phyloP scores from a whole-genome alignment of 768 basidiomycete genomes.

The Wakefieldia striispora region DNA sequence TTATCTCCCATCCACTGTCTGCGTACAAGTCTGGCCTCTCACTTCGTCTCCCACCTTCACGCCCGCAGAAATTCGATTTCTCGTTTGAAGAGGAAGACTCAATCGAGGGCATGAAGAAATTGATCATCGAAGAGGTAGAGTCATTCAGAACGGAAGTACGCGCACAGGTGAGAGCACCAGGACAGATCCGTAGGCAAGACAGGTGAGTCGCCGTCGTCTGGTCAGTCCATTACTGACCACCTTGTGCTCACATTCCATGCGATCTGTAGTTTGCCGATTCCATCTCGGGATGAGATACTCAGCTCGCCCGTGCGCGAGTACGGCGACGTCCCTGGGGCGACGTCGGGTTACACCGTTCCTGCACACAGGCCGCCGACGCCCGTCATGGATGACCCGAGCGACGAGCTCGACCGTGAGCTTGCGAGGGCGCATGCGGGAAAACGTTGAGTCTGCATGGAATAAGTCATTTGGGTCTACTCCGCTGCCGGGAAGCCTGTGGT shows the following conservation, averaged over 20 bases:
- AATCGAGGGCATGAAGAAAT: conserved; percentile 94
- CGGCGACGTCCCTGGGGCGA: conserved; percentile 59
- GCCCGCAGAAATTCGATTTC: conserved; percentile 89
- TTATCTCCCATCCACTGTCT: neutral
- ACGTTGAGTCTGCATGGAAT: conserved; percentile 15
- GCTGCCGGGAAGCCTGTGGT: too few species aligned
- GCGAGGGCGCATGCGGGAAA: conserved; percentile 60
- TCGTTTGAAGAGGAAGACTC: conserved; percentile 95
- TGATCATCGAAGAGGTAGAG: conserved; percentile 93
- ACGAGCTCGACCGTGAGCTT: conserved; percentile 84
- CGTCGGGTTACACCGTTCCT: conserved; percentile 61
- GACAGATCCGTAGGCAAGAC: conserved; percentile 75
- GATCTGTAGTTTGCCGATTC: conserved; percentile 60
- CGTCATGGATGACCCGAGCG: conserved; percentile 81
- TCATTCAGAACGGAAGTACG: conserved; percentile 88
- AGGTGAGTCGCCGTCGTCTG: conserved; percentile 43
- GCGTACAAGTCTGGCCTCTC: neutral
- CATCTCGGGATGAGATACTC: conserved; percentile 77
- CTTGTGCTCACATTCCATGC: neutral
- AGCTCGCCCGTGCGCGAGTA: conserved; percentile 70
- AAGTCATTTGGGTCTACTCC: too few species aligned
- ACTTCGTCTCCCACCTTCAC: neutral
- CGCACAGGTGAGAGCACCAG: conserved; percentile 69
- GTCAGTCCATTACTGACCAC: neutral
- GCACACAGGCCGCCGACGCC: conserved; percentile 56